phyloP scores from a whole-genome alignment of 805 yeast genomes.

The Lipomyces yamanashiensis region DNA sequence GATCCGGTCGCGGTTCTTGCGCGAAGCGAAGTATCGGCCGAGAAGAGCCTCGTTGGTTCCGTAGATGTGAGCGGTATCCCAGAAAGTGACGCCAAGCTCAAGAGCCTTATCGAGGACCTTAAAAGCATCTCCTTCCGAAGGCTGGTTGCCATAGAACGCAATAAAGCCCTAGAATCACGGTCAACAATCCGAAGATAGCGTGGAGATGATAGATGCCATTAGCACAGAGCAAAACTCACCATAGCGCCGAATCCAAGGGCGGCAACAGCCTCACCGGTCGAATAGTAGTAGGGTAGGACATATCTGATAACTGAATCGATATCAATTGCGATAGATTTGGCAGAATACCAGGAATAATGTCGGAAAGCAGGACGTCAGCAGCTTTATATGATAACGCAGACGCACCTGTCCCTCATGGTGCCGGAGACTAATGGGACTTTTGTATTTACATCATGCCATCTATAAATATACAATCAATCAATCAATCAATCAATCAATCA shows the following conservation, averaged over 20 bases:
- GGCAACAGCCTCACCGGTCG: constrained; percentile 24
- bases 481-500: too few relatives aligned
- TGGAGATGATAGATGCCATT: not conserved
- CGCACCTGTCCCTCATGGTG: too few relatives aligned
- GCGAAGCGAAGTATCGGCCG: constrained; percentile 55
- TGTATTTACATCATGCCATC: too few relatives aligned
- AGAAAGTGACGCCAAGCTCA: constrained; percentile 53
- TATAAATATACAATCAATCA: too few relatives aligned
- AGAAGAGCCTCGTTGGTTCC: constrained; percentile 61
- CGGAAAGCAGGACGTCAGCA: too few relatives aligned
- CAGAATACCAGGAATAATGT: not conserved
- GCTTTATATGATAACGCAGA: too few relatives aligned
- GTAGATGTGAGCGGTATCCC: constrained; percentile 75
- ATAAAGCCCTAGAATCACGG: constrained; percentile 22
- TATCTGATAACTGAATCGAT: not conserved
- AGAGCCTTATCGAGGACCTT: constrained; percentile 57
- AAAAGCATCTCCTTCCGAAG: constrained; percentile 54
- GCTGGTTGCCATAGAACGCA: constrained; percentile 21
- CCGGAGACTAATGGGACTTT: too few relatives aligned
- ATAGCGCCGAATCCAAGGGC: constrained; percentile 33
- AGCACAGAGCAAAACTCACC: constrained; percentile 4
- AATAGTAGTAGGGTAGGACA: constrained; percentile 18
- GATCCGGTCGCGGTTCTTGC: constrained; percentile 55
- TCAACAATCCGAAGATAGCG: too few relatives aligned
- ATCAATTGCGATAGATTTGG: not conserved